phyloP scores from a whole-genome alignment of 1,284 basidiomycete genomes.

The Pseudozyma thailandica region DNA sequence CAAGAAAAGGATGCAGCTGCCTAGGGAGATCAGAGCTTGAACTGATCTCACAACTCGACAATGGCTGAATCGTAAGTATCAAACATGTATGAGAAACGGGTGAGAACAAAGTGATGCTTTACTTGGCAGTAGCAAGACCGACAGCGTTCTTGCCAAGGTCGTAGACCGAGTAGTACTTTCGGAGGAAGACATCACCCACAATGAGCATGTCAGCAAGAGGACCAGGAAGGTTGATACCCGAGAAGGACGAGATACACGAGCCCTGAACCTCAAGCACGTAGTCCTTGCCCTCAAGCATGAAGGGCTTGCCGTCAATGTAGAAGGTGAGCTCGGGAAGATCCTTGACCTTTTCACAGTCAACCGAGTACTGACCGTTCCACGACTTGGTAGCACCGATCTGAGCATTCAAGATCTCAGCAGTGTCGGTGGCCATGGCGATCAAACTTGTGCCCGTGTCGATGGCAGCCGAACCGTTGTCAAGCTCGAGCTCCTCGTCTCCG shows the following conservation, averaged over 20 bases:
- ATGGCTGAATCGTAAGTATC: not conserved
- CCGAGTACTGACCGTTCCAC: slow-evolving; percentile 68
- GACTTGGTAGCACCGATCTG: slow-evolving; percentile 72
- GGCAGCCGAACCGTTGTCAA: slow-evolving; percentile 85
- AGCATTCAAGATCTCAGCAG: slow-evolving; percentile 97
- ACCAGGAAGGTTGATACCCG: slow-evolving; percentile 88
- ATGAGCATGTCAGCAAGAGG: slow-evolving; percentile 92
- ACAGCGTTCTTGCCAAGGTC: slow-evolving; percentile 85
- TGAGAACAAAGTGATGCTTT: slow-evolving; percentile 25
- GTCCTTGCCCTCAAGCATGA: slow-evolving; percentile 82
- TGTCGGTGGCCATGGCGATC: slow-evolving; percentile 89
- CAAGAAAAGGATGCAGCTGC: not conserved
- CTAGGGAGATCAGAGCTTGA: not conserved
- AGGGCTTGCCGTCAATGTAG: slow-evolving; percentile 72
- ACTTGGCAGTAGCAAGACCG: slow-evolving; percentile 78
- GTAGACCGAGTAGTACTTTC: slow-evolving; percentile 93
- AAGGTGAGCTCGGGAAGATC: slow-evolving; percentile 87
- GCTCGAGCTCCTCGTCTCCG: slow-evolving; percentile 79
- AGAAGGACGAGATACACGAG: slow-evolving; percentile 94
- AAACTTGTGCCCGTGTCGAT: slow-evolving; percentile 84
- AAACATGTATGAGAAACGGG: not conserved
- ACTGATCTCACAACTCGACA: not conserved
- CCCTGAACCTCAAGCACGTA: slow-evolving; percentile 89
- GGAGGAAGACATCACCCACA: slow-evolving; percentile 74
- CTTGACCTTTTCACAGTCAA: slow-evolving; percentile 88